Base-by-base conservation (phyloP, 164 flowering plant genomes). In the Vitis riparia region DNA sequence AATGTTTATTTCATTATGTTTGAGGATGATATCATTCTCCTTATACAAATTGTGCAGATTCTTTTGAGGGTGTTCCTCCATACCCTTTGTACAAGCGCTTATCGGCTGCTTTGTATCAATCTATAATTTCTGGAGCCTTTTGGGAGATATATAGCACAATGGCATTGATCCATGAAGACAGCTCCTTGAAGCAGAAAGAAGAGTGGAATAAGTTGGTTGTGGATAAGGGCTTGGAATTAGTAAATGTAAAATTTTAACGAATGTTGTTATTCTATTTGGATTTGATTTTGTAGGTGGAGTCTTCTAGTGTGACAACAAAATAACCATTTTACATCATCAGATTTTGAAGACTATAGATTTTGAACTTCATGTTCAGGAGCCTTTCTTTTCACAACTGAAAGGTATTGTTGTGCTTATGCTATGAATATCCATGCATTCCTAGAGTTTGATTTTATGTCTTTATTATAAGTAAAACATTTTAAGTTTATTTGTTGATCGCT, bases 311-410 rank as follows among this genome's bases (percentile, higher is more conserved):
- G 30, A 12, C 11, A 17, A 5, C 27, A 16, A 37, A 47, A 9
- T 1, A 32, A 15, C 17, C 16, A 2, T 55, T 75, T 49, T 15
- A 2, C 66, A 58, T 51, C 65, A 5, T 9, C 73, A 91, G 98
- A 70, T 87, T 67, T 73, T 91, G 80, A 67, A 80, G 77, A 75
- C 77, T 44, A 72, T 82, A 55, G 68, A 78, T 10, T 82, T 79
- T 82, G 91, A 91, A 68, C 79, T 91, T 79, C 86, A 88, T 79
- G 94, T 94, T 60, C 94, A 89, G 72, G 98, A 94, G 84, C 92
- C 98, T 64, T 94, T 73, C 78, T 91, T 91, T 77, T 76, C 92
- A 2, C 88, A 85, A 63, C 76, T 91, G 59, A 89, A 78, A 81
- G 95, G 97, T 91, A 77, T 13, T 70, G 14, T 16, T 63, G 10